Evolutionary conservation across 1,284 basidiomycete species (phyloP), one percentile per base, ranked within the genome.

Genomic region (Sutorius eximius): DNA sequence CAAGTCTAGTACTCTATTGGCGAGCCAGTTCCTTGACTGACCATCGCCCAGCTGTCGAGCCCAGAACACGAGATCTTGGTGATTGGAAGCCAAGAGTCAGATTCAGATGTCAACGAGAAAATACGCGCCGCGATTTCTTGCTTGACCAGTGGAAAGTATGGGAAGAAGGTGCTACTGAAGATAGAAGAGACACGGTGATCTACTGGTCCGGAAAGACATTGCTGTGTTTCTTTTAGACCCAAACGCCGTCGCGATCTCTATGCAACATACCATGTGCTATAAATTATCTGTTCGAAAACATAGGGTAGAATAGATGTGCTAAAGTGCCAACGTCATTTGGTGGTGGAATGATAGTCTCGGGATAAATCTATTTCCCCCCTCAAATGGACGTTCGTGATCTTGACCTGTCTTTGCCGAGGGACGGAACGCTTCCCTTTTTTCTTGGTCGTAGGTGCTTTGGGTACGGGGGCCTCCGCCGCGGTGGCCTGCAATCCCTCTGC

Each of bases 331-430:
- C 30, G 22, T 58, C 43, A 70, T 55, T 63, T 70, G 41, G 29
- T 43, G n/a, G 58, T 15, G 3, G 67, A 74, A 52, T 81, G 77
- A 64, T 82, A 86, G 65, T 87, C 91, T 60, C 82, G 82, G 50
- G 87, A 87, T 48, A 95, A 72, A 72, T 95, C 93, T 74, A 95
- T 88, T 61, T 87, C 85, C 37, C 82, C 86, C 66, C 86, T 88
- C 66, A 95, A 71, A 77, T 95, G 94, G 2, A 88, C 87, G 65
- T 95, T 96, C 47, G 92, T 95, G 59, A 95, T 83, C 63, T 90
- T 86, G 59, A 86, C 83, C 65, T 85, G 86, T 45, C 91, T 79
- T 64, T 90, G 85, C n/a, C 86, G 77, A 38, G 83, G 80, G 27
- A 82, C 86, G n/a, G 82, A 79, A 56, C 88, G 86, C 70, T 89